Conservation (phyloP, 345 rosid genomes). For the Brassica napus region Da-Ae NC_063442.1:27324501-27325000, state of each 20-base stretch:
- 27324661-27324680: constrained; percentile 14
- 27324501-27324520: too few species aligned
- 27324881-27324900: not conserved
- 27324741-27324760: constrained; percentile 40
- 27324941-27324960: not conserved
- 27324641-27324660: constrained; percentile 34
- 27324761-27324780: constrained; percentile 41
- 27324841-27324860: constrained; percentile 10
- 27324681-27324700: constrained; percentile 32
- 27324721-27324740: constrained; percentile 45
- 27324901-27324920: not conserved
- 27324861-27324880: constrained; percentile 10
- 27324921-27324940: not conserved
- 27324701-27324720: constrained; percentile 42
- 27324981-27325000: too few species aligned
- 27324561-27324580: too few species aligned
- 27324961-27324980: too few species aligned
- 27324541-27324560: too few species aligned
- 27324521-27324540: too few species aligned
- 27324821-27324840: constrained; percentile 27
- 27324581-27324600: too few species aligned
- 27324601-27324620: not conserved
- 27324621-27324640: constrained; percentile 26
- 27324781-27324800: not conserved
- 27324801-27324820: constrained; percentile 4